Base-by-base conservation (phyloP, 257 asterid species). In the Haberlea rhodopensis region DNA sequence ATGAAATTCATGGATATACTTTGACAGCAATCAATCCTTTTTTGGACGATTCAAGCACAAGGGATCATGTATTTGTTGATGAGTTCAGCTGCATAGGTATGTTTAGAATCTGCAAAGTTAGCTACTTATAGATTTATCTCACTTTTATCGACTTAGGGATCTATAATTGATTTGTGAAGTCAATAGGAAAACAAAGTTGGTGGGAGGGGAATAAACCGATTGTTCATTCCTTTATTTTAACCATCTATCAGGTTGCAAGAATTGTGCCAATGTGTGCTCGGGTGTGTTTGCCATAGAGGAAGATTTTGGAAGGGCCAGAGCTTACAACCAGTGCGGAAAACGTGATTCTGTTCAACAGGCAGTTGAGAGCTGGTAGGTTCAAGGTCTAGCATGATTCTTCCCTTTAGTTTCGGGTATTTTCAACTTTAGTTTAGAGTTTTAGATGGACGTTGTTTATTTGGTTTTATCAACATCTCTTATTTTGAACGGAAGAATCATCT, bases 21-120 rank as follows among this genome's bases (percentile, higher is more conserved):
- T 80, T 85, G 71, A 85, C 96, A 23, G 99, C 95, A 68, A 80
- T 75, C 18, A 94, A 90, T 76, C 99, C 99, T 0, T 94, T 94
- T 73, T 54, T 86, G 10, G 95, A 86, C 34, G 97, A 87, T 79
- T 83, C 96, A 27, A 73, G 79, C 59, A 70, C 92, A 0, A 87
- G 66, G 60, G 96, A 94, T 79, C 95, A 90, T 71, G 92, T 83
- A 18, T 94, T 94, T 61, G 99, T 94, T 34, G 99, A 94, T n/a
- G 99, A 94, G 78, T 94, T 94, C 73, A 90, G 95, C 85, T 94
- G 99, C 90, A 94, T 94, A 77, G 97, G 99, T 94, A 79, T 49
- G 59, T 53, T 25, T 20, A 18, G 20, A 55, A 25, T 67, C 53
- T 25, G 28, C 57, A 19, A 15, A 64, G 62, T 43, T 19, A 53